Evolutionary conservation across 2,329 filamentous ascomycete species (phyloP), one percentile per base, ranked within the genome.

Genomic region (Paecilomyces formosus): DNA sequence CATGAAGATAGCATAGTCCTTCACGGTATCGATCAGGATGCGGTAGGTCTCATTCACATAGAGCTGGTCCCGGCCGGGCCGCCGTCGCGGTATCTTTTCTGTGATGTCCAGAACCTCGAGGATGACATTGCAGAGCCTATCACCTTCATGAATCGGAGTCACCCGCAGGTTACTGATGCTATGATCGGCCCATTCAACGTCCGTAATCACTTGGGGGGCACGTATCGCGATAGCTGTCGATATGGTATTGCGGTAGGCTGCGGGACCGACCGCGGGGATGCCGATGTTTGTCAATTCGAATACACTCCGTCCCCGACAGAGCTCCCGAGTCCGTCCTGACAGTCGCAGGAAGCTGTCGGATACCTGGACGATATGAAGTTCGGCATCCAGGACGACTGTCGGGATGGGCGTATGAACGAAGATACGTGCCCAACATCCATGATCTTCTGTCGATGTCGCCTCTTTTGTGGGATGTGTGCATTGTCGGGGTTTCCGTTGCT

Each of bases 1-100:
- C 72, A 85, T 81, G 65, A 85, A 87, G 60, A 86, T 86, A 58
- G 83, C 83, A 63, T 85, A 85, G 61, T 85, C 82, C 68, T 82
- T 84, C 64, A 85, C 81, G 0, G 80, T 82, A 61, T 86, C 81
- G 35, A 87, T 76, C 31, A 88, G 74, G 45, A 86, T 82, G n/a
- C 82, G 81, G 66, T 85, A 86, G 3, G 79, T 79, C 63, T 84
- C 81, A 63, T 79, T 80, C 56, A 74, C 69, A 64, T 81, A 79
- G 57, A 78, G 66, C 57, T 79, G 75, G 57, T 78, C 75, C 45
- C 72, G 74, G 11, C 71, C 35, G 72, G 60, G 70, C 71, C 26
- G 61, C 45, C 6, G 62, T 31, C 18, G 55, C 60, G 26, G 60
- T 21, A 13, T 61, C 59, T n/a, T 74, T 68, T 35, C 70, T 68